Percentiles rank a stretch among this genome's conserved stretches.
phyloP scores from a whole-genome alignment of 225 moss, liverwort and hornwort species.

The Sphagnum tenellum region DNA sequence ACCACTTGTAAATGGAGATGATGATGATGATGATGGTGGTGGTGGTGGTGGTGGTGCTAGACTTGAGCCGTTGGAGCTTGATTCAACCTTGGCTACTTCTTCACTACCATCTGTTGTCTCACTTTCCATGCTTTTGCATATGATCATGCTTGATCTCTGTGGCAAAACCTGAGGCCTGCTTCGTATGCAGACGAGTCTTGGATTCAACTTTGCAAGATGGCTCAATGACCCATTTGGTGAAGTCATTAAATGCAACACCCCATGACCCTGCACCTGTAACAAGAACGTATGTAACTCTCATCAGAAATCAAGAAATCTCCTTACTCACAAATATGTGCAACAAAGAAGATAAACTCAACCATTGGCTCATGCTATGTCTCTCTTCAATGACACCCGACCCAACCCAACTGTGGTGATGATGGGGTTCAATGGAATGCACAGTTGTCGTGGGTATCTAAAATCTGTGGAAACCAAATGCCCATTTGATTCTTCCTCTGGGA shows the following conservation, averaged over 20 bases:
- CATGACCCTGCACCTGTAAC: background rate
- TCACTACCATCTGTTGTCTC: slow-evolving; percentile 19
- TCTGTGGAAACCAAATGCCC: too few relatives aligned
- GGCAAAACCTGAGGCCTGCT: too few relatives aligned
- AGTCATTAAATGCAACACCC: background rate
- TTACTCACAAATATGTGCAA: too few relatives aligned
- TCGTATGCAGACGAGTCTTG: background rate
- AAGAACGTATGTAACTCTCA: background rate
- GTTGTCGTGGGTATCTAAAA: too few relatives aligned
- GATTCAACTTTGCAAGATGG: background rate
- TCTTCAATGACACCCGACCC: too few relatives aligned
- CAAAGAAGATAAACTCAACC: too few relatives aligned
- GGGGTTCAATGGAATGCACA: too few relatives aligned
- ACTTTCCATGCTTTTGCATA: slow-evolving; percentile 26
- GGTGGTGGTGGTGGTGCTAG: slow-evolving; percentile 12
- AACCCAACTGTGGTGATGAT: too few relatives aligned
- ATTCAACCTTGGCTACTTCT: slow-evolving; percentile 12
- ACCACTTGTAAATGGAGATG: slow-evolving; percentile 59
- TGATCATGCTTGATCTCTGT: background rate
- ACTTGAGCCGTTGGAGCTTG: background rate
- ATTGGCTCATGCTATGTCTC: too few relatives aligned
- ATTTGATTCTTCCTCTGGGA: too few relatives aligned
- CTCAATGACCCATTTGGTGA: background rate
- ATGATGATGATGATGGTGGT: slow-evolving; percentile 6
- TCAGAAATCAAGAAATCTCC: background rate